Evolutionary conservation across 2,329 filamentous ascomycete species (phyloP).

Genomic region (Lasiodiplodia citricola): DNA sequence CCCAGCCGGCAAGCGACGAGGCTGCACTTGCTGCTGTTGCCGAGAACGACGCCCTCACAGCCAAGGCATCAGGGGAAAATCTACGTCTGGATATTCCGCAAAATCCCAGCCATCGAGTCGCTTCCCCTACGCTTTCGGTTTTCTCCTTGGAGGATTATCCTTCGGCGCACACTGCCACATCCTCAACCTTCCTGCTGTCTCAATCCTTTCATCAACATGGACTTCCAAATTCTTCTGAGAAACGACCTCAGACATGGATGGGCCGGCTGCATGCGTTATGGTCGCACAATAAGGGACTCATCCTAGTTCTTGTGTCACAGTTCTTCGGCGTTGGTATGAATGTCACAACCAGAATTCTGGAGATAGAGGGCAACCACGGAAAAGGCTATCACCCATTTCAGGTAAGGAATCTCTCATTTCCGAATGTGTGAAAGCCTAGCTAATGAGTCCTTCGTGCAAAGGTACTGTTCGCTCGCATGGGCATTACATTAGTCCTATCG

Average conservation of each 20-base stretch:
- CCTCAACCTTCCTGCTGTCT: neutral
- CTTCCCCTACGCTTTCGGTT: neutral
- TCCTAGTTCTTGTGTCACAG: slow-evolving; percentile 75
- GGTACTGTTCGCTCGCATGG: slow-evolving; percentile 81
- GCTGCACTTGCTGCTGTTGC: neutral
- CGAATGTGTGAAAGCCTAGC: neutral
- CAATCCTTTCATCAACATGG: neutral
- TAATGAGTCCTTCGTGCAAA: slow-evolving; percentile 32
- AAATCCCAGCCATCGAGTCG: neutral
- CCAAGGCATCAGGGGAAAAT: neutral
- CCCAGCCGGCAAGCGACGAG: neutral
- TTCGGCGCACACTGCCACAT: neutral
- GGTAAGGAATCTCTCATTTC: slow-evolving; percentile 37
- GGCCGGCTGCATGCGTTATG: slow-evolving; percentile 52
- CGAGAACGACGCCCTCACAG: neutral
- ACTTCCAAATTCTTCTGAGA: neutral
- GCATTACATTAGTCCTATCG: slow-evolving; percentile 71
- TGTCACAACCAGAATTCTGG: slow-evolving; percentile 75
- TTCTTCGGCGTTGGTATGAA: slow-evolving; percentile 88
- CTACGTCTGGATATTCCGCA: neutral
- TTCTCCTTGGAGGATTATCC: slow-evolving; percentile 21
- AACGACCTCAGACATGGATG: neutral
- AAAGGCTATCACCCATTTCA: slow-evolving; percentile 80
- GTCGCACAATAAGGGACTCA: slow-evolving; percentile 71
- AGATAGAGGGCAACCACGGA: slow-evolving; percentile 68